Evolutionary conservation across 306 rosid genomes (phyloP), one percentile per base, ranked within the genome.

Genomic region (Aeschynomene evenia): DNA sequence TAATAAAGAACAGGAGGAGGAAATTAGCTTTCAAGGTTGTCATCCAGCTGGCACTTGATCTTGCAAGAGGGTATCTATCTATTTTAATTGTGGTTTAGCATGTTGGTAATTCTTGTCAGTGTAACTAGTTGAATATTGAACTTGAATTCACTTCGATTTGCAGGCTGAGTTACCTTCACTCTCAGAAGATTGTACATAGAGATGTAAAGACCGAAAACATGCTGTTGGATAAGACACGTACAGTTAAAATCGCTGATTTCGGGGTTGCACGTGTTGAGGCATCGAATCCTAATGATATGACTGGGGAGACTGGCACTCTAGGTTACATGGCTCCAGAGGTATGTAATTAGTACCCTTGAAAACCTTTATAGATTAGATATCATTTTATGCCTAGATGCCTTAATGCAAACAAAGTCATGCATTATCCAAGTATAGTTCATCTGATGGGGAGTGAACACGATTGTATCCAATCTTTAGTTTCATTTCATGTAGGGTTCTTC

Each of bases 321-420:
- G 98, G 98, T 79, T 94, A 94, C 84, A 94, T 94, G 98, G 98
- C 98, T 77, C 98, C 98, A 2, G 98, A 94, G 98, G 97, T 91
- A 70, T 52, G 68, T 72, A 6, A 34, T 75, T n/a, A 26, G 43
- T 60, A 67, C 46, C 16, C 34, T 7, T 60, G 37, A 40, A 70
- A 65, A 50, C 67, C 54, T 33, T 50, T 50, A 51, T 6, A 65
- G 57, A 14, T 69, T 70, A 15, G 4, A 75, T 14, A 43, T 51
- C 43, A n/a, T 56, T 64, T 56, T 64, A 40, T 36, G 6, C 40
- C 48, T 14, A 39, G 23, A 19, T 46, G 66, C 48, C 61, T 26
- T 15, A 14, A 26, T 39, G 28, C 43, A 49, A 66, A 51, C 43
- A 49, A 66, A 51, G 61, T 15, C 46, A 13, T 67, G 46, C 22